phyloP scores from a whole-genome alignment of 2,329 filamentous ascomycete species.

The Fonsecaea erecta region DNA sequence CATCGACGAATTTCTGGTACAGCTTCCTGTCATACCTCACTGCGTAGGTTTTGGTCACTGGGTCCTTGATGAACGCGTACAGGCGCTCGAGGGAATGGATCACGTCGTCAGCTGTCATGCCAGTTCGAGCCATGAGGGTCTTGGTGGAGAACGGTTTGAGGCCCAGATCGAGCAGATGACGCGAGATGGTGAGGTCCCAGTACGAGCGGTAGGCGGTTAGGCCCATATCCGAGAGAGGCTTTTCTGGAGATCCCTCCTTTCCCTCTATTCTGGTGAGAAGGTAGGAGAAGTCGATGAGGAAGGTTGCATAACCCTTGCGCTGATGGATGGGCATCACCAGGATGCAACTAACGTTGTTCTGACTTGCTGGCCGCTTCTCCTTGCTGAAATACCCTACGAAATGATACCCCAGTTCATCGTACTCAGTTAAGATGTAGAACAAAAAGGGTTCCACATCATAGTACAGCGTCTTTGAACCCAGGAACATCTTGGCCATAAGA shows the following conservation, averaged over 20 bases:
- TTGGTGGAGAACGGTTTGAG: conserved; percentile 59
- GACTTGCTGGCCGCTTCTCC: conserved; percentile 90
- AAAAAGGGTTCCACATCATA: conserved; percentile 99
- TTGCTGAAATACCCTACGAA: conserved; percentile 99
- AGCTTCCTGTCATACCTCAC: conserved; percentile 84
- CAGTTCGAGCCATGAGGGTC: conserved; percentile 68
- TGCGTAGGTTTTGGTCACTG: conserved; percentile 84
- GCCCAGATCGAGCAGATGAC: conserved; percentile 70
- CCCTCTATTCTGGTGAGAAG: conserved; percentile 89
- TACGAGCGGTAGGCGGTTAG: conserved; percentile 97
- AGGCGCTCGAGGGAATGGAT: conserved; percentile 91
- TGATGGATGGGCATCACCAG: conserved; percentile 95
- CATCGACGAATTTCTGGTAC: conserved; percentile 83
- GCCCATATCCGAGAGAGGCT: conserved; percentile 96
- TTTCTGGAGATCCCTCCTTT: conserved; percentile 95
- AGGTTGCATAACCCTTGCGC: conserved; percentile 93
- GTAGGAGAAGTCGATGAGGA: conserved; percentile 98
- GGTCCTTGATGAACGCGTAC: conserved; percentile 85
- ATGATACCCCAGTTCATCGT: conserved; percentile 87
- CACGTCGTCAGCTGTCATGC: conserved; percentile 95
- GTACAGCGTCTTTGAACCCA: conserved; percentile 97
- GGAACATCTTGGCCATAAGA: conserved; percentile 90
- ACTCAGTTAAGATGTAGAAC: conserved; percentile 96
- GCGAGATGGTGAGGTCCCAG: conserved; percentile 88
- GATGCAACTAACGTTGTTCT: conserved; percentile 98